Evolutionary conservation across 2,329 filamentous ascomycete genomes (phyloP).

Genomic region (Hyphodiscus sp.): DNA sequence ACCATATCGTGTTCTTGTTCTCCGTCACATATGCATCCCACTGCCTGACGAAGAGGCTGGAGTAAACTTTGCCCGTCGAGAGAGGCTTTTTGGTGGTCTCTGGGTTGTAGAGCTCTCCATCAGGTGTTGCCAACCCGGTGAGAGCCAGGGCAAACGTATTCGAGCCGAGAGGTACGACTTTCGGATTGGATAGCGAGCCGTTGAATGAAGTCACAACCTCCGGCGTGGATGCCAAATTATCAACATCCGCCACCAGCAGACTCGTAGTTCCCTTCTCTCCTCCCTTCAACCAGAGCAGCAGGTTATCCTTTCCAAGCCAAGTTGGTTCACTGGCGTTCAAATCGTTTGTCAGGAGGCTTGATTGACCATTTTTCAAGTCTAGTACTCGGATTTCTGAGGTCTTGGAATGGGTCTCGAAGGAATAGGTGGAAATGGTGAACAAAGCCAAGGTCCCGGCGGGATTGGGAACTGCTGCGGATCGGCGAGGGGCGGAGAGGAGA

Average conservation of each 20-base stretch:
- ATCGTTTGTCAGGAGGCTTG: slow-evolving; percentile 59
- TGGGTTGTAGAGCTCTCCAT: slow-evolving; percentile 64
- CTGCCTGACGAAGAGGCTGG: slow-evolving; percentile 69
- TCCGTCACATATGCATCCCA: slow-evolving; percentile 73
- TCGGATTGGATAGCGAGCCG: slow-evolving; percentile 52
- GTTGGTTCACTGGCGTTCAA: slow-evolving; percentile 60
- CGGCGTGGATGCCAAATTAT: slow-evolving; percentile 27
- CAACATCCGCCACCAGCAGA: slow-evolving; percentile 23
- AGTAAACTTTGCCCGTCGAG: slow-evolving; percentile 65
- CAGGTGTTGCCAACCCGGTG: slow-evolving; percentile 59
- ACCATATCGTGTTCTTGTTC: slow-evolving; percentile 67
- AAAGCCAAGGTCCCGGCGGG: slow-evolving; percentile 55
- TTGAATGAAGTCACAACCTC: slow-evolving; percentile 43
- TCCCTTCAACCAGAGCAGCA: slow-evolving; percentile 34
- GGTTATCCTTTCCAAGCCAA: slow-evolving; percentile 51
- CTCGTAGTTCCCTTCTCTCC: slow-evolving; percentile 45
- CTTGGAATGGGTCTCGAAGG: slow-evolving; percentile 67
- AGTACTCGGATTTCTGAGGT: slow-evolving; percentile 64
- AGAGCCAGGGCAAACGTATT: slow-evolving; percentile 48
- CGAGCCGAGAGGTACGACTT: slow-evolving; percentile 45
- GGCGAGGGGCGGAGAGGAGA: slow-evolving; percentile 67
- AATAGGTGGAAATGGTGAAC: slow-evolving; percentile 70
- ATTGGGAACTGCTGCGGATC: slow-evolving; percentile 66
- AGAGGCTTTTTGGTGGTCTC: slow-evolving; percentile 51
- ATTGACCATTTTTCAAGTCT: slow-evolving; percentile 60